Base-by-base conservation (phyloP, 2,329 filamentous ascomycete genomes). In the Aspergillus luchuensis region DNA sequence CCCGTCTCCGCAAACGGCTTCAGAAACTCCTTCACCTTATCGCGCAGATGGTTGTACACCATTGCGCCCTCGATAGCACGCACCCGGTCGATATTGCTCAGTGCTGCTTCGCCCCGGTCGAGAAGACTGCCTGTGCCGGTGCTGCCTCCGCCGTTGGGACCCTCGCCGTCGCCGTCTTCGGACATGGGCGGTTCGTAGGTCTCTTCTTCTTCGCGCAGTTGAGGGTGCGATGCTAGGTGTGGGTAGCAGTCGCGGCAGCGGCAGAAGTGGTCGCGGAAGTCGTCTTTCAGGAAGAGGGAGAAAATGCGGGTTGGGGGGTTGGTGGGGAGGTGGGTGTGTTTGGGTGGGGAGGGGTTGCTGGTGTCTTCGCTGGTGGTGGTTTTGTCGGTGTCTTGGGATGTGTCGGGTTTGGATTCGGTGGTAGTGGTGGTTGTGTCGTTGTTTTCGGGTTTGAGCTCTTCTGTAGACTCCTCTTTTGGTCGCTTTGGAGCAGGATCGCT, bases 41-140 rank as follows among this genome's bases (percentile, higher is more conserved):
- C 93, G 72, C 96, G 95, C 62, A 99, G 84, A 70, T 96, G 90
- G 71, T 98, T 97, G 78, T 98, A 99, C 0, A 93, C 94, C 92
- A 98, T 97, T 49, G 96, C 94, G 15, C 95, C 95, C 75, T 99
- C 91, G 58, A 99, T 97, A 4, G 95, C 95, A 13, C 89, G 85
- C 7, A 98, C 94, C 2, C 95, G 90, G 73, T 99, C 95, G 59
- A 99, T 89, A 69, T 92, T 96, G 73, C 89, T 92, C 28, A 99
- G 84, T 0, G 93, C 94, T 51, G 91, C 94, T 79, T 99, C 95
- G 50, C 95, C 95, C 17, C 92, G 91, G 53, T 98, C 93, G 36
- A 96, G 87, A 2, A 99, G 82, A 64, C 90, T 95, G 49, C 91
- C 91, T 36, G 91, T 93, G 53, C 91, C 90, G 15, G 70, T 79